phyloP scores from a whole-genome alignment of 2,329 filamentous ascomycete species.

The Ascochyta koolunga region DNA sequence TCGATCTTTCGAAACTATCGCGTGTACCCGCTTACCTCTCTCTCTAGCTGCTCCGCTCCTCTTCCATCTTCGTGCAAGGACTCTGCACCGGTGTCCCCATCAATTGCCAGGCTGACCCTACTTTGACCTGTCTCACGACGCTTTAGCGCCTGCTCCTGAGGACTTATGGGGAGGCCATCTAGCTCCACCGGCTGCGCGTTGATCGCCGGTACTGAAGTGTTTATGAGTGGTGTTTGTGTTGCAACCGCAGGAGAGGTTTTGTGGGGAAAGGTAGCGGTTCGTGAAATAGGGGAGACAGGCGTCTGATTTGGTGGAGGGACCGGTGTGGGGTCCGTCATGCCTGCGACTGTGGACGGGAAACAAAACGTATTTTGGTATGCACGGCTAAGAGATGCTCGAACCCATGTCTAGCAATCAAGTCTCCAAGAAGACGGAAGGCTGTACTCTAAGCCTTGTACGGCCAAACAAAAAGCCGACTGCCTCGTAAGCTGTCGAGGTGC shows the following conservation, averaged over 20 bases:
- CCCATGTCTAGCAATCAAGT: not conserved
- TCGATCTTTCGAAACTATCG: not conserved
- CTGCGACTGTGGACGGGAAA: not conserved
- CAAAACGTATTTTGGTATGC: not conserved
- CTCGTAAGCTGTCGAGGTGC: conserved; percentile 22
- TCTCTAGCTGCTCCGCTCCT: conserved; percentile 22
- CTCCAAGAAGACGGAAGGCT: not conserved
- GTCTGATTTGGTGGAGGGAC: conserved; percentile 23
- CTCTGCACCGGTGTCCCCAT: conserved; percentile 38
- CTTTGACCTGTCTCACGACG: conserved; percentile 23
- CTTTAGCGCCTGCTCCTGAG: conserved; percentile 35
- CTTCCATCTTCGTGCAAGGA: conserved; percentile 33
- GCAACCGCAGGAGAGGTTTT: conserved; percentile 31
- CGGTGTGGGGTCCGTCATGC: conserved; percentile 20
- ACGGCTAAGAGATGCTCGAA: not conserved
- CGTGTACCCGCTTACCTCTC: conserved; percentile 30
- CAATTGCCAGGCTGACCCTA: conserved; percentile 31
- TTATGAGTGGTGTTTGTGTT: conserved; percentile 44
- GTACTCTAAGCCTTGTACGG: not conserved
- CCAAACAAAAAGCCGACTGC: conserved; percentile 18
- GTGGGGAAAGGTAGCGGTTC: conserved; percentile 31
- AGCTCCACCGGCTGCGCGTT: conserved; percentile 54
- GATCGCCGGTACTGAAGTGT: conserved; percentile 48
- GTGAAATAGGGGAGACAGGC: conserved; percentile 33
- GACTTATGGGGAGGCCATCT: conserved; percentile 41